These are phyloP conservation scores for Eutypella sp. DNA, from an alignment of 2,329 filamentous ascomycete species.

Conservation along the genomic window DNA sequence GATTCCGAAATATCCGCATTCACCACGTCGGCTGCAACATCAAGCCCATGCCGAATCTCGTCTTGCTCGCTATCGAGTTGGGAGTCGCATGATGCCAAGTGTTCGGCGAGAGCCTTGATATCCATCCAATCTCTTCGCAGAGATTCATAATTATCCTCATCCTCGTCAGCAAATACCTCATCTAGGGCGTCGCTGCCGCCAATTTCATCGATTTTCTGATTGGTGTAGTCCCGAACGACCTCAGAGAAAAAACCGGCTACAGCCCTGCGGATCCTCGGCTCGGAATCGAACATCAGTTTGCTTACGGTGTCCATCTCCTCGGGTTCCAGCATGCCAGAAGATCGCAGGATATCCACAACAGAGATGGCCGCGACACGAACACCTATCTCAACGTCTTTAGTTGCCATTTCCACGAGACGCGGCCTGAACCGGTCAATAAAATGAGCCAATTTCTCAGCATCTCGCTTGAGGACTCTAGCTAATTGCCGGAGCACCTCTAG, in stretches of 20 bases:
- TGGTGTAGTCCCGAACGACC: constrained; percentile 77
- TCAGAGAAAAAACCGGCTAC: constrained; percentile 88
- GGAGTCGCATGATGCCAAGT: constrained; percentile 74
- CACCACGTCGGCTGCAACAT: constrained; percentile 50
- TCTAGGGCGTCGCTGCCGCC: constrained; percentile 73
- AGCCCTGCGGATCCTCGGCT: constrained; percentile 78
- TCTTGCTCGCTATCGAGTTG: constrained; percentile 57
- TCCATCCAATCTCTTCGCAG: constrained; percentile 83
- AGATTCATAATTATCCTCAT: constrained; percentile 71
- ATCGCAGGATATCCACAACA: constrained; percentile 75
- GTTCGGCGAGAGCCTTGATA: constrained; percentile 84
- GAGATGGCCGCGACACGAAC: constrained; percentile 79
- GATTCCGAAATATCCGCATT: constrained; percentile 68
- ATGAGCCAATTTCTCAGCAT: constrained; percentile 77
- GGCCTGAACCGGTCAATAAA: constrained; percentile 91
- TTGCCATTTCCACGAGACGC: constrained; percentile 88
- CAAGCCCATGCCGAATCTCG: constrained; percentile 39
- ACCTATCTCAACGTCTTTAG: constrained; percentile 72
- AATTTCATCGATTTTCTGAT: constrained; percentile 75
- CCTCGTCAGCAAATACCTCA: constrained; percentile 65
- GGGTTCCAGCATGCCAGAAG: constrained; percentile 82
- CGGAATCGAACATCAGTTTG: constrained; percentile 82
- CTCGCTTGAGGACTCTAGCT: constrained; percentile 70
- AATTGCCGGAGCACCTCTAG: constrained; percentile 86
- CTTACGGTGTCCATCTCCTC: constrained; percentile 87